These are phyloP conservation scores for Cardiospermum halicacabum DNA, from an alignment of 345 rosid genomes.

Conservation along the genomic window DNA sequence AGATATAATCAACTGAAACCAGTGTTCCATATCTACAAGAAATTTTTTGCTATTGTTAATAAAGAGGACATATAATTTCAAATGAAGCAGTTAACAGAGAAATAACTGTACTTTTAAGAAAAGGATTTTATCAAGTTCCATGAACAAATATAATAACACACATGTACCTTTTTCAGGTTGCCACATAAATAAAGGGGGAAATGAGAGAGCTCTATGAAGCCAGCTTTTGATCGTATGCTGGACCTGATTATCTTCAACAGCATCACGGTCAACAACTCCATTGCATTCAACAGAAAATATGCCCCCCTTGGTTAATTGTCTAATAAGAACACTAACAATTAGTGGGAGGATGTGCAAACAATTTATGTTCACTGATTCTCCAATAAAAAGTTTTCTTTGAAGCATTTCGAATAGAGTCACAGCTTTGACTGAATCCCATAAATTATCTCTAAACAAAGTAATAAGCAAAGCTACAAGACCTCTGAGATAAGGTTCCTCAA, in stretches of 20 bases:
- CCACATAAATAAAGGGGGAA: conserved; percentile 72
- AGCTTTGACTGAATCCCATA: conserved; percentile 73
- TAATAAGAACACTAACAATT: conserved; percentile 46
- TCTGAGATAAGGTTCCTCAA: conserved; percentile 75
- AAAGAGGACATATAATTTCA: conserved; percentile 8
- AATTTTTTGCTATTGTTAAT: not conserved
- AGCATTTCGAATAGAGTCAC: conserved; percentile 48
- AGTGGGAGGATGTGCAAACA: conserved; percentile 75
- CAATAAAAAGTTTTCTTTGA: conserved; percentile 62
- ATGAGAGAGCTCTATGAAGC: conserved; percentile 59
- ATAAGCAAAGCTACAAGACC: conserved; percentile 64
- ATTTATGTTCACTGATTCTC: conserved; percentile 56
- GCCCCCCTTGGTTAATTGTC: conserved; percentile 35
- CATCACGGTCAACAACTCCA: conserved; percentile 21
- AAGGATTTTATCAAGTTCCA: not conserved
- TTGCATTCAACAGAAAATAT: conserved; percentile 25
- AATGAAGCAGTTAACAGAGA: conserved; percentile 19
- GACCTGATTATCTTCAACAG: conserved; percentile 30
- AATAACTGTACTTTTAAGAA: not conserved
- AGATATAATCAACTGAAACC: conserved; percentile 74
- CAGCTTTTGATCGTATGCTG: conserved; percentile 51
- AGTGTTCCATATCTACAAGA: conserved; percentile 69
- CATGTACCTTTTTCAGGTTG: conserved; percentile 54
- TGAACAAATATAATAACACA: not conserved
- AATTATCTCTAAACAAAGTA: conserved; percentile 55